These are phyloP conservation scores for Neospermospora avenae DNA, from an alignment of 2,329 filamentous ascomycete species.

Conservation along the genomic window DNA sequence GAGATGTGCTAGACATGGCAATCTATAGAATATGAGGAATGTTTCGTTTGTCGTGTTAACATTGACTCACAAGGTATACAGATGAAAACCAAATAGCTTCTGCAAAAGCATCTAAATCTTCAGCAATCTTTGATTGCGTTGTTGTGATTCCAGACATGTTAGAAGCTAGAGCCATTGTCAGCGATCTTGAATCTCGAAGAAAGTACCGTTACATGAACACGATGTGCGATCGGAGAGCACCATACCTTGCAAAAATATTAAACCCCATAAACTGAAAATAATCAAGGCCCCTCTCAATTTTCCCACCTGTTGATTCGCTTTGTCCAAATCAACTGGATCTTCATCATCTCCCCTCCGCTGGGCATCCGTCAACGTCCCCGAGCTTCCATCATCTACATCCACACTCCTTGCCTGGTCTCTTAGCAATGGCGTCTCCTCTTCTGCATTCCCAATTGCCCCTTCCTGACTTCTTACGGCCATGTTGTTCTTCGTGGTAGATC, in stretches of 20 bases:
- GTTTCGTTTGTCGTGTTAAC: neutral
- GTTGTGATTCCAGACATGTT: constrained; percentile 83
- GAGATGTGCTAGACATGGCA: constrained; percentile 56
- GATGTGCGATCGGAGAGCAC: neutral
- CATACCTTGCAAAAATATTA: constrained; percentile 59
- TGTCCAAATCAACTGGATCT: constrained; percentile 23
- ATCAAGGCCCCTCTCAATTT: constrained; percentile 43
- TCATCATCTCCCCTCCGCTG: constrained; percentile 22
- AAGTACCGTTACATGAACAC: neutral
- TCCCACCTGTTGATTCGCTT: constrained; percentile 32
- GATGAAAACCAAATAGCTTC: constrained; percentile 79
- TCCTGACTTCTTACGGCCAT: constrained; percentile 4
- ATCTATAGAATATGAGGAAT: constrained; percentile 19
- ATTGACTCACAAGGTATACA: constrained; percentile 57
- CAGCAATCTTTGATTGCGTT: constrained; percentile 72
- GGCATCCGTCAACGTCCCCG: constrained; percentile 15
- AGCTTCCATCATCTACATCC: constrained; percentile 16
- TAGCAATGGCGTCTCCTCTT: constrained; percentile 27
- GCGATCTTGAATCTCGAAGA: neutral
- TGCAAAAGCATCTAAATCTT: constrained; percentile 70
- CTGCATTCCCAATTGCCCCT: neutral
- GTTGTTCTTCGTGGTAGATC: neutral
- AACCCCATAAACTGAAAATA: constrained; percentile 49
- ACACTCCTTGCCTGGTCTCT: constrained; percentile 7
- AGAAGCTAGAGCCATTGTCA: constrained; percentile 33